phyloP scores from a whole-genome alignment of 257 asterid genomes.

The Solanum bukasovii region DNA sequence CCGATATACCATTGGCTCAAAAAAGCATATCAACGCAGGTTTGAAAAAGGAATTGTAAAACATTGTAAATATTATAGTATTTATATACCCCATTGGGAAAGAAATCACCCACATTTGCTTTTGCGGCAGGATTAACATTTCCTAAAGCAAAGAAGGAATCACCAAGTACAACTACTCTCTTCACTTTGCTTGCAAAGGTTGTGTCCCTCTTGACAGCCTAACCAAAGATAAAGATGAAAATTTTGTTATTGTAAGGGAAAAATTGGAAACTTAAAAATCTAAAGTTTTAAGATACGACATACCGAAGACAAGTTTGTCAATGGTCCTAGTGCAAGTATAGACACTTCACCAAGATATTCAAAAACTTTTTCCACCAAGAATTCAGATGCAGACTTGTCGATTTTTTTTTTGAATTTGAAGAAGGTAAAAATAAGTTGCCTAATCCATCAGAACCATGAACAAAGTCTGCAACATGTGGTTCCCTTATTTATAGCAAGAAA shows the following conservation, averaged over 20 bases:
- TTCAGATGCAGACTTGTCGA: too few species aligned
- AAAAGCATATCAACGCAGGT: neutral
- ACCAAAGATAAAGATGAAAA: neutral
- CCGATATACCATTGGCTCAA: neutral
- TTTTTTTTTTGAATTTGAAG: too few species aligned
- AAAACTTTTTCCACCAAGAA: constrained; percentile 63
- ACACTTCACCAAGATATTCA: constrained; percentile 86
- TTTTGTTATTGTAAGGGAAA: neutral
- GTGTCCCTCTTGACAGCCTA: constrained; percentile 91
- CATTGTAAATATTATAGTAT: neutral
- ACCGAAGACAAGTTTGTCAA: constrained; percentile 87
- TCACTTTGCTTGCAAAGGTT: constrained; percentile 80
- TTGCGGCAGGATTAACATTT: constrained; percentile 93
- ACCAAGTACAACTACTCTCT: constrained; percentile 78
- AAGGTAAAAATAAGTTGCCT: too few species aligned
- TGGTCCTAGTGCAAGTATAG: constrained; percentile 95
- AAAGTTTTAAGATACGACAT: constrained; percentile 9
- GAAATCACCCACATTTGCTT: constrained; percentile 63
- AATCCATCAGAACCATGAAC: too few species aligned
- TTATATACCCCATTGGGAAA: neutral
- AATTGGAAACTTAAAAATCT: neutral
- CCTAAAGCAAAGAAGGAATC: constrained; percentile 93
- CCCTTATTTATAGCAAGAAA: too few species aligned
- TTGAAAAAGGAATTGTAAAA: too few species aligned
- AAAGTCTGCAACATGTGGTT: too few species aligned